Base-by-base conservation (phyloP, 2,329 filamentous ascomycete genomes). In the Trichocomaceae sp. region DNA sequence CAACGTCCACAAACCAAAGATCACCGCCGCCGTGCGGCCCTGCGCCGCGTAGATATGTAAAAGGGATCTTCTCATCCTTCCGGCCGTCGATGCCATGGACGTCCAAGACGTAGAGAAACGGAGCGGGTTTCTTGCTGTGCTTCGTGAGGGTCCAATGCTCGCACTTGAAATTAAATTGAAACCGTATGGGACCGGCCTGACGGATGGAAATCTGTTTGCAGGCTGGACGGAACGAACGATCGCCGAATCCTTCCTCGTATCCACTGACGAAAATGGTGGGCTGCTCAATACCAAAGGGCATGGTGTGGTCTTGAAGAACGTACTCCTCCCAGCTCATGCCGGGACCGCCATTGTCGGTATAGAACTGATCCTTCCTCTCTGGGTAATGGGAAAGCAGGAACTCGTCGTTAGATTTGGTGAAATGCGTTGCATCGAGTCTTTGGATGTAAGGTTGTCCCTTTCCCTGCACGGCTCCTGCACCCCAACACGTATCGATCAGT, bases 401-500 rank as follows among this genome's bases (percentile, higher is more conserved):
- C 29, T 87, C 81, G 52, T 92, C 86, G 66, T 96, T 96, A 5
- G 76, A 70, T 68, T 79, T 79, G 23, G 76, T 79, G 65, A 86
- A 86, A 59, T 74, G 69, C 4, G 77, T 70, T 0, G 90, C 82
- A 1, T 76, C 79, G 69, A 96, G 95, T 2, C 75, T 67, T 62
- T 86, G 80, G 44, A 80, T 80, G 72, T 90, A 96, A 1, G 76
- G 70, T 55, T 79, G 72, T 15, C 75, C 77, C 65, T 69, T 57
- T 1, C 75, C 76, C 44, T 77, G 71, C 8, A 95, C 72, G 58
- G 82, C 77, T 1, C 92, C 92, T 0, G 92, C 89, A 39, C 93
- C 93, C 93, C 93, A 99, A 67, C 92, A 97, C 0, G 87, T 73
- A 65, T 99, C 93, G 48, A 97, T 74, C 1, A 97, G 79, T 71